Evolutionary conservation across 2,329 filamentous ascomycete species (phyloP).

Genomic region (Lanzia echinophila): DNA sequence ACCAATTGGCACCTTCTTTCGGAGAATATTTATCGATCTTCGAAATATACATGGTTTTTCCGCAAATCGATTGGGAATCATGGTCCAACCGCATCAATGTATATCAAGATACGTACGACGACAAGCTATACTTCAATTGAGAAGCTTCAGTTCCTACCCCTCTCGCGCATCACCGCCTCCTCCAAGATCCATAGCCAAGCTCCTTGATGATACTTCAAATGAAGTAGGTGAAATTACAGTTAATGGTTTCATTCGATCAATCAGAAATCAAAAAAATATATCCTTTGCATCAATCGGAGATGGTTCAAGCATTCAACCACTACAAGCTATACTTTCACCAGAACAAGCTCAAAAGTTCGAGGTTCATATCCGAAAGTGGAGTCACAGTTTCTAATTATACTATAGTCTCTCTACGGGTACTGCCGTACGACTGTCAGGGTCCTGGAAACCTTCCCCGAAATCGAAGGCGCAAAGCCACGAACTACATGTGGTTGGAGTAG

Average conservation of each 20-base stretch:
- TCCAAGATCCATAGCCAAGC: slow-evolving; percentile 42
- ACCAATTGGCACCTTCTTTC: neutral
- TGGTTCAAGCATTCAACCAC: slow-evolving; percentile 69
- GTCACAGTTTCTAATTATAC: slow-evolving; percentile 7
- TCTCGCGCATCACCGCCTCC: neutral
- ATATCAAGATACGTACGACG: neutral
- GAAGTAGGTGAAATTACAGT: slow-evolving; percentile 46
- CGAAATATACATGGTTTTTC: neutral
- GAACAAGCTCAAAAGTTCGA: slow-evolving; percentile 21
- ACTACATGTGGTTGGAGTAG: slow-evolving; percentile 64
- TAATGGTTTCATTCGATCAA: slow-evolving; percentile 74
- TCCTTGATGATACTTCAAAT: slow-evolving; percentile 47
- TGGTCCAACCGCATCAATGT: neutral
- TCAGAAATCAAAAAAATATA: slow-evolving; percentile 77
- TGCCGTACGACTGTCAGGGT: slow-evolving; percentile 69
- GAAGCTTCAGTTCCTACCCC: neutral
- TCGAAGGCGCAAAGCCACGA: slow-evolving; percentile 70
- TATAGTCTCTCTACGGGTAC: slow-evolving; percentile 72
- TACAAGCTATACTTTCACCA: slow-evolving; percentile 49
- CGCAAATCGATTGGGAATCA: neutral
- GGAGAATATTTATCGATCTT: neutral
- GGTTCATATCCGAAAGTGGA: slow-evolving; percentile 6
- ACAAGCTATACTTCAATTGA: neutral
- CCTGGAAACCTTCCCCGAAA: slow-evolving; percentile 64
- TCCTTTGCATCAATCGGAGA: slow-evolving; percentile 83